Evolutionary conservation across 805 yeast genomes (phyloP).

Genomic region (Zygoascus flipseniorum): DNA sequence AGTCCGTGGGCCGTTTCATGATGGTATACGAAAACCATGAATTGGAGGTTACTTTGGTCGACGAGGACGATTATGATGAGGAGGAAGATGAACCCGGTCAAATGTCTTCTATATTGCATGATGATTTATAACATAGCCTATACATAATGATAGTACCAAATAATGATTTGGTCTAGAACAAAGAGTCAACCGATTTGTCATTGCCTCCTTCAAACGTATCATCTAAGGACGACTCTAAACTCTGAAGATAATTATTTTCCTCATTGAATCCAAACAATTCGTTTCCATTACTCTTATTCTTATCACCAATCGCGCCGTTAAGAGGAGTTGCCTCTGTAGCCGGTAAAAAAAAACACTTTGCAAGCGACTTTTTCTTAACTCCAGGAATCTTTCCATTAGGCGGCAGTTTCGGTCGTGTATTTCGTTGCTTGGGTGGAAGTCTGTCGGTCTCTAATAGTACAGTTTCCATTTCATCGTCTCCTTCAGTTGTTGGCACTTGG

Average conservation of each 20-base stretch:
- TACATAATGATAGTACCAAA: not conserved
- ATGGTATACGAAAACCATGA: not conserved
- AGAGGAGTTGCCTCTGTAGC: not conserved
- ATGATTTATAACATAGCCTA: not conserved
- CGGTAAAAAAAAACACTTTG: slow-evolving; percentile 10
- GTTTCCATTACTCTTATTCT: not conserved
- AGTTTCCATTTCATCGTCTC: slow-evolving; percentile 19
- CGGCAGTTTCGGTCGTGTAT: slow-evolving; percentile 71
- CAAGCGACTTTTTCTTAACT: slow-evolving; percentile 42
- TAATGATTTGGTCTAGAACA: not conserved
- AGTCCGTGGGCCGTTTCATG: not conserved
- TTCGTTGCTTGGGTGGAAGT: slow-evolving; percentile 68
- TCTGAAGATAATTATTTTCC: not conserved
- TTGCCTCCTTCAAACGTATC: not conserved
- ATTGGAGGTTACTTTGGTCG: not conserved
- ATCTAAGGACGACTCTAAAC: not conserved
- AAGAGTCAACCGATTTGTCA: not conserved
- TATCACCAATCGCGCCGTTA: not conserved
- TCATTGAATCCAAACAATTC: not conserved
- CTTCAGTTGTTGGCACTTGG: not conserved
- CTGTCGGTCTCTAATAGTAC: slow-evolving; percentile 70
- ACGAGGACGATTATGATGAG: not conserved
- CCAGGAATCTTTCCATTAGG: slow-evolving; percentile 80
- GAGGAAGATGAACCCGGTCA: not conserved
- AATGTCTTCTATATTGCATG: not conserved